phyloP scores from a whole-genome alignment of 805 yeast genomes.

The Torulaspora microellipsoides region DNA sequence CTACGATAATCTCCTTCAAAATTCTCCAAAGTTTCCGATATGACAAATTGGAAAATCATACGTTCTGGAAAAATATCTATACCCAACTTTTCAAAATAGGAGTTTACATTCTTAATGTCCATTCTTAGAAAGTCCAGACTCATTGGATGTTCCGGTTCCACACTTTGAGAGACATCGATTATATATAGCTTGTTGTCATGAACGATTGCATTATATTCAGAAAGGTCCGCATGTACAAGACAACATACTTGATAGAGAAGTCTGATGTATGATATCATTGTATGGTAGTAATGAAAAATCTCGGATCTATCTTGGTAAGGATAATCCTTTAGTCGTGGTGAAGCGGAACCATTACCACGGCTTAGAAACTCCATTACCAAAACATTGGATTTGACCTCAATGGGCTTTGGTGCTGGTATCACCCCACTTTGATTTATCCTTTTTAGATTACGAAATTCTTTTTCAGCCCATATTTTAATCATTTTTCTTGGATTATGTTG shows the following conservation, averaged over 20 bases:
- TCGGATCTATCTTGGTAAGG: constrained; percentile 65
- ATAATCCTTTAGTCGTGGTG: constrained; percentile 86
- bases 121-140: constrained; percentile 89
- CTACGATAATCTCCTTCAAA: constrained; percentile 36
- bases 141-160: constrained; percentile 97
- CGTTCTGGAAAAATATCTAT: constrained; percentile 80
- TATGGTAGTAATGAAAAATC: constrained; percentile 62
- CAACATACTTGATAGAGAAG: constrained; percentile 83
- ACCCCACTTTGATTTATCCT: constrained; percentile 66
- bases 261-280: constrained; percentile 80
- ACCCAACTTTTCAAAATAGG: constrained; percentile 69
- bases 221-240: constrained; percentile 92
- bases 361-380: constrained; percentile 87
- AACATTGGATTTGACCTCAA: constrained; percentile 84
- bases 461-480: constrained; percentile 98
- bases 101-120: constrained; percentile 96
- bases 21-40: constrained; percentile 43
- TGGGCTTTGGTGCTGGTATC: constrained; percentile 91
- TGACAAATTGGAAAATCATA: constrained; percentile 71
- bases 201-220: constrained; percentile 89
- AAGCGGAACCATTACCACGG: constrained; percentile 77
- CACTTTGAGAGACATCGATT: constrained; percentile 95
- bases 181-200: constrained; percentile 75
- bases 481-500: constrained; percentile 93
- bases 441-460: constrained; percentile 89